Evolutionary conservation across 768 basidiomycete genomes (phyloP).

Genomic region (Boletus bicolor): DNA sequence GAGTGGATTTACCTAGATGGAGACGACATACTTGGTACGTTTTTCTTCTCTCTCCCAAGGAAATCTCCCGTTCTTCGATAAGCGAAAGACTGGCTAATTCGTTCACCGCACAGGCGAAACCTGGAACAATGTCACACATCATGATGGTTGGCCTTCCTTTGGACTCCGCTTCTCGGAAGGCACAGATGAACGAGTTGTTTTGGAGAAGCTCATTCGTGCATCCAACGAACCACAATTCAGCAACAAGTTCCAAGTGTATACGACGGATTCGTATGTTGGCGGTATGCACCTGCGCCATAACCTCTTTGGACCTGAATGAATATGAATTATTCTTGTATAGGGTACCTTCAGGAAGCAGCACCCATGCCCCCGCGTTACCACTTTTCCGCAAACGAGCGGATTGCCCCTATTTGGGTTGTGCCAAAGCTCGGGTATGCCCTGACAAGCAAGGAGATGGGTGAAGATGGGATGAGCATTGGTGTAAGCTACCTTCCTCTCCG

Average conservation of each 20-base stretch:
- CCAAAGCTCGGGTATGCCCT: slow-evolving; percentile 80
- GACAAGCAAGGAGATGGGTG: slow-evolving; percentile 60
- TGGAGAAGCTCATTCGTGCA: slow-evolving; percentile 52
- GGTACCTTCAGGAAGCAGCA: slow-evolving; percentile 10
- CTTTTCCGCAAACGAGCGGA: slow-evolving; percentile 68
- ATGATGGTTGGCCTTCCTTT: slow-evolving; percentile 89
- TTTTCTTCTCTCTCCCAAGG: background rate
- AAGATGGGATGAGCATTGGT: slow-evolving; percentile 67
- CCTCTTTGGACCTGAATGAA: background rate
- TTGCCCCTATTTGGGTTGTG: slow-evolving; percentile 84
- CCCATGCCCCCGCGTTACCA: slow-evolving; percentile 79
- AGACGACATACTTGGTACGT: slow-evolving; percentile 27
- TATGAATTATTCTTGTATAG: background rate
- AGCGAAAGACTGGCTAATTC: background rate
- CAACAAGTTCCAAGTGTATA: slow-evolving; percentile 61
- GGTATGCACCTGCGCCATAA: slow-evolving; percentile 1
- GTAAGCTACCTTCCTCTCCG: slow-evolving; percentile 42
- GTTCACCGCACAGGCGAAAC: slow-evolving; percentile 15
- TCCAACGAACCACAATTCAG: slow-evolving; percentile 40
- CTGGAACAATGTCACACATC: slow-evolving; percentile 41
- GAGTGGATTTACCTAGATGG: slow-evolving; percentile 75
- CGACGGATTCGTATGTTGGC: slow-evolving; percentile 22
- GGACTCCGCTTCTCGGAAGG: slow-evolving; percentile 69
- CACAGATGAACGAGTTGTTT: slow-evolving; percentile 56
- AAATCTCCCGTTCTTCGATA: background rate